Base-by-base conservation (phyloP, 2,329 filamentous ascomycete species). In the Cytospora leucostoma region DNA sequence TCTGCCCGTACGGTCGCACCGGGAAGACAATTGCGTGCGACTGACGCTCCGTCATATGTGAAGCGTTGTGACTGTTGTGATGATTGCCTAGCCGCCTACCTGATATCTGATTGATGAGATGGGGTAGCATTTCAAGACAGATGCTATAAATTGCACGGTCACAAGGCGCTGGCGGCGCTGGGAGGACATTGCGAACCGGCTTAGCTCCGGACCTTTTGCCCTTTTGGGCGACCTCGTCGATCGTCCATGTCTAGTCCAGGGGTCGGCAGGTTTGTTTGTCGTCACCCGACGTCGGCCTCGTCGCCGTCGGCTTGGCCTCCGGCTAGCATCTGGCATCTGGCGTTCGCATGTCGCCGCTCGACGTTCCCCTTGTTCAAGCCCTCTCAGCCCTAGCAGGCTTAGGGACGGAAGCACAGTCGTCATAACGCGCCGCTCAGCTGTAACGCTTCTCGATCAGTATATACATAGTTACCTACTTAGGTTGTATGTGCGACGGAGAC, bases 1-100 rank as follows among this genome's bases (percentile, higher is more conserved):
- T 19, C 44, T 7, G 38, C 38, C 38, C 13, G 27, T 27, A 27
- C 38, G 19, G n/a, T 17, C 44, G n/a, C n/a, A 47, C 17, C 44
- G 44, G 44, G 44, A 47, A 47, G 40, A 47, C n/a, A 47, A 47
- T 47, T 47, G 44, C 44, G 44, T 47, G 13, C 44, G 17, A 47
- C 44, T 47, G n/a, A 21, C 10, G 44, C n/a, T 21, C 44, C 44
- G 44, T 12, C n/a, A 19, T 12, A 11, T 47, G 7, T 47, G 10
- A 11, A 21, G 44, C 21, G 19, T n/a, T 27, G 27, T 27, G 27
- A 27, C 27, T 27, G 2, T 47, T 47, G 44, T 47, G 44, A 47
- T 21, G 44, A 21, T 47, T 47, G 44, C 44, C 44, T 17, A 47
- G 44, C n/a, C 27, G 27, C 27, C 27, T 27, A 27, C 27, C 19